These are phyloP conservation scores for Thamnidium elegans DNA, from an alignment of 192 early-diverging fungal species.

Conservation along the genomic window DNA sequence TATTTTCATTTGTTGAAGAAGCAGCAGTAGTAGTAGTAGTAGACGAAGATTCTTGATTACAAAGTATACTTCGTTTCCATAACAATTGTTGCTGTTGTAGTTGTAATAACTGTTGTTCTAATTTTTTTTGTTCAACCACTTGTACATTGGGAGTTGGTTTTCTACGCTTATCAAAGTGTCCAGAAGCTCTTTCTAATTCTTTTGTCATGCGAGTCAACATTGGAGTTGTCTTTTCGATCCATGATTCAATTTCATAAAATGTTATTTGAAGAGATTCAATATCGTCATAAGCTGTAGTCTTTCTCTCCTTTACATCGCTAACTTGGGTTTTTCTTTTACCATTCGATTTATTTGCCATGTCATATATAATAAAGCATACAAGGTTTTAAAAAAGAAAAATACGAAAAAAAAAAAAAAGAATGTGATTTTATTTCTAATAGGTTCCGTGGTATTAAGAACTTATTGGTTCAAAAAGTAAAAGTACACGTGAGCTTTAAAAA, in stretches of 20 bases:
- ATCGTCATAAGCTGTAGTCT: constrained; percentile 29
- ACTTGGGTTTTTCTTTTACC: no score
- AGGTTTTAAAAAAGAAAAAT: no score
- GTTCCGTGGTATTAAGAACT: no score
- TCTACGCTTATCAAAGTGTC: constrained; percentile 30
- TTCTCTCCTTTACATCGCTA: background rate
- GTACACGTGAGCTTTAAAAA: no score
- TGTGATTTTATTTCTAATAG: no score
- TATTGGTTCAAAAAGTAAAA: no score
- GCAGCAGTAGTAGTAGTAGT: no score
- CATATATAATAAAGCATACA: no score
- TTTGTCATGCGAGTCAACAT: constrained; percentile 36
- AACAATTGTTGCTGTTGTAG: constrained; percentile 4
- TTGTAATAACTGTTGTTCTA: background rate
- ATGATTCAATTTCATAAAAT: constrained; percentile 42
- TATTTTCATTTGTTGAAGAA: background rate
- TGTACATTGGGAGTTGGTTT: constrained; percentile 6
- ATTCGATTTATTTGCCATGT: no score
- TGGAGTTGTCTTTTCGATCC: constrained; percentile 41
- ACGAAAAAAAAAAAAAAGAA: no score
- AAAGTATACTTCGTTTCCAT: background rate
- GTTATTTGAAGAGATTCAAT: constrained; percentile 41
- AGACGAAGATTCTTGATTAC: no score
- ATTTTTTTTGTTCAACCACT: background rate
- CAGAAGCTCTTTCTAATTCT: constrained; percentile 38